These are phyloP conservation scores for Cyclotella sp. DNA, from an alignment of 108 stramenopile genomes.

Conservation along the genomic window DNA sequence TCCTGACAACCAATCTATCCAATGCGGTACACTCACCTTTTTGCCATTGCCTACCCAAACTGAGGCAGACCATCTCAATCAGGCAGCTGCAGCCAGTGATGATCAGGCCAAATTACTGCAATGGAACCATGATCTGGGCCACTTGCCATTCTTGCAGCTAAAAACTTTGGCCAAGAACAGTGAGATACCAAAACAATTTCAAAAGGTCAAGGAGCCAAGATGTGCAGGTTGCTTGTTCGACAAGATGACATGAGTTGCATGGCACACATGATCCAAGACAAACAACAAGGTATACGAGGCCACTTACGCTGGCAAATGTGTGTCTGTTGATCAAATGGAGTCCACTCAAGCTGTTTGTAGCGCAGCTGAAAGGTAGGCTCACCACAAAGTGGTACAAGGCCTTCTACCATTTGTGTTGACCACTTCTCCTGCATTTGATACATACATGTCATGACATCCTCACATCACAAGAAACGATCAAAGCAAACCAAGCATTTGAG, in stretches of 20 bases:
- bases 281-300: no score
- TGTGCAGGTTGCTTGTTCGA: no score
- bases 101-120: background rate
- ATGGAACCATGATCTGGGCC: conserved; percentile 41
- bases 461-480: no score
- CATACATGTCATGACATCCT: no score
- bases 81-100: background rate
- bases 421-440: conserved; percentile 11
- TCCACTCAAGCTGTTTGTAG: conserved; percentile 51
- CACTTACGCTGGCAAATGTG: no score
- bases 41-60: background rate
- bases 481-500: no score
- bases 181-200: no score
- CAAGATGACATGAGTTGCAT: no score
- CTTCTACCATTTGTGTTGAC: conserved; percentile 18
- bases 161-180: no score
- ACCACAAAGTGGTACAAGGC: conserved; percentile 13
- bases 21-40: background rate
- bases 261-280: no score
- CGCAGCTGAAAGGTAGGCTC: conserved; percentile 43
- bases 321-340: conserved; percentile 57
- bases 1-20: no score
- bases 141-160: no score
- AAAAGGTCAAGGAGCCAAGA: conserved; percentile 14
- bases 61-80: background rate